These are phyloP conservation scores for Dothideomycetes sp. DNA, from an alignment of 2,329 filamentous ascomycete genomes.

Conservation along the genomic window DNA sequence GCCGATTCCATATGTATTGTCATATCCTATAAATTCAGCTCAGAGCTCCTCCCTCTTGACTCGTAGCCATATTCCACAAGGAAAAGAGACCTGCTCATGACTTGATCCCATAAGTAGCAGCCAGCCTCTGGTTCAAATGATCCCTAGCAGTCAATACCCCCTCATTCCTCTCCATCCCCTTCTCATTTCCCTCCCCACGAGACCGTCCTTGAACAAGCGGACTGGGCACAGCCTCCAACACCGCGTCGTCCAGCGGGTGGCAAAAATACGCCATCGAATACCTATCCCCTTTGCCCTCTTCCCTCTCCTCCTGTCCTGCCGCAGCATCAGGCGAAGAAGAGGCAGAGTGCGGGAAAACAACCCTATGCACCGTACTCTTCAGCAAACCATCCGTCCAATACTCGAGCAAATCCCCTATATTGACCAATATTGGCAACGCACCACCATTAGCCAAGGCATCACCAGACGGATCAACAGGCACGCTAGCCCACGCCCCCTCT, in stretches of 20 bases:
- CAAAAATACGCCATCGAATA: slow-evolving; percentile 54
- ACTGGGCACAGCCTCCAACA: slow-evolving; percentile 46
- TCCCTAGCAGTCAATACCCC: slow-evolving; percentile 45
- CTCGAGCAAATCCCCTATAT: slow-evolving; percentile 60
- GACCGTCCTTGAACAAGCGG: slow-evolving; percentile 31
- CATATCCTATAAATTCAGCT: no score
- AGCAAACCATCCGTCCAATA: slow-evolving; percentile 89
- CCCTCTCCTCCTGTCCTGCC: slow-evolving; percentile 27
- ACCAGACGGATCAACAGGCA: slow-evolving; percentile 30
- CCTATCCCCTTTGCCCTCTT: no score
- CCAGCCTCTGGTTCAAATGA: slow-evolving; percentile 46
- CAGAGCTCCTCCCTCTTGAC: no score
- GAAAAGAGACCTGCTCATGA: no score
- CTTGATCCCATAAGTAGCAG: slow-evolving; percentile 44
- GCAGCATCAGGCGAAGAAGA: no score
- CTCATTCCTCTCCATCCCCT: slow-evolving; percentile 25
- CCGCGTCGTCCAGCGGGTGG: slow-evolving; percentile 46
- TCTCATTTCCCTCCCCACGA: slow-evolving; percentile 22
- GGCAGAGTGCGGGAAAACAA: slow-evolving; percentile 61
- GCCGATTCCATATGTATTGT: no score
- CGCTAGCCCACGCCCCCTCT: slow-evolving; percentile 27
- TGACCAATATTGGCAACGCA: slow-evolving; percentile 51
- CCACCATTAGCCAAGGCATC: background rate
- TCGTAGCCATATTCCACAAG: no score
- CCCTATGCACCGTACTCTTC: slow-evolving; percentile 79